Percentiles rank a stretch among this genome's conserved stretches.
These are phyloP conservation scores for Venturia nashicola DNA, from an alignment of 2,329 filamentous ascomycete genomes.

Conservation along the genomic window DNA sequence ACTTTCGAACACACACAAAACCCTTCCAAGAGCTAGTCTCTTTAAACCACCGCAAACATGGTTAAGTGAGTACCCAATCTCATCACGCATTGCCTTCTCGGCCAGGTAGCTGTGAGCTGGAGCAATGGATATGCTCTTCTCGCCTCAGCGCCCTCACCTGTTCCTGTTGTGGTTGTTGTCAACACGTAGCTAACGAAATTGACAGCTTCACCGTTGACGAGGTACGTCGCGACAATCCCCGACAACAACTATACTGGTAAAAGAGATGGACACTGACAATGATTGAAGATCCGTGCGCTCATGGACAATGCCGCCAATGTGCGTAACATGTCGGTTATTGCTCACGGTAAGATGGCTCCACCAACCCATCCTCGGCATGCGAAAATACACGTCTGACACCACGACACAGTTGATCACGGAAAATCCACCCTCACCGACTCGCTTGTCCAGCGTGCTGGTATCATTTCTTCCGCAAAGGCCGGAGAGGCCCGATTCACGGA, in stretches of 20 bases:
- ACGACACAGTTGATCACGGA: slow-evolving; percentile 75
- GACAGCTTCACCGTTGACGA: slow-evolving; percentile 94
- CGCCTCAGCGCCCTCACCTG: neutral
- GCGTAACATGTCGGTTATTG: slow-evolving; percentile 99
- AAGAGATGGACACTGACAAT: slow-evolving; percentile 7
- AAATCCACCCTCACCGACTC: slow-evolving; percentile 99
- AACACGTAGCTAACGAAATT: neutral
- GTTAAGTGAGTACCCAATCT: slow-evolving; percentile 72
- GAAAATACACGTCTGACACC: slow-evolving; percentile 4
- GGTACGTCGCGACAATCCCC: slow-evolving; percentile 35
- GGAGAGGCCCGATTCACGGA: slow-evolving; percentile 94
- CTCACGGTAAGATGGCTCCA: slow-evolving; percentile 55
- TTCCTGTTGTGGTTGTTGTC: neutral
- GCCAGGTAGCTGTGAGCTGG: neutral
- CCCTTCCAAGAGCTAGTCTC: neutral
- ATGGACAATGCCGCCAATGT: slow-evolving; percentile 71
- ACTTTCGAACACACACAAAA: neutral
- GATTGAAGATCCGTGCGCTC: slow-evolving; percentile 52
- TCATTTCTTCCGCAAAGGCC: slow-evolving; percentile 95
- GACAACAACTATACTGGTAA: slow-evolving; percentile 12
- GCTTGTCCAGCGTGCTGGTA: slow-evolving; percentile 97
- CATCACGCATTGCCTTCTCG: neutral
- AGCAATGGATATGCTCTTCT: neutral
- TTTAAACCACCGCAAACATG: slow-evolving; percentile 71
- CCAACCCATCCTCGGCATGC: neutral